Percentiles rank a stretch among this genome's conserved stretches.
Evolutionary conservation across 2,329 filamentous ascomycete species (phyloP).

Genomic region (Aspergillus viridinutans): DNA sequence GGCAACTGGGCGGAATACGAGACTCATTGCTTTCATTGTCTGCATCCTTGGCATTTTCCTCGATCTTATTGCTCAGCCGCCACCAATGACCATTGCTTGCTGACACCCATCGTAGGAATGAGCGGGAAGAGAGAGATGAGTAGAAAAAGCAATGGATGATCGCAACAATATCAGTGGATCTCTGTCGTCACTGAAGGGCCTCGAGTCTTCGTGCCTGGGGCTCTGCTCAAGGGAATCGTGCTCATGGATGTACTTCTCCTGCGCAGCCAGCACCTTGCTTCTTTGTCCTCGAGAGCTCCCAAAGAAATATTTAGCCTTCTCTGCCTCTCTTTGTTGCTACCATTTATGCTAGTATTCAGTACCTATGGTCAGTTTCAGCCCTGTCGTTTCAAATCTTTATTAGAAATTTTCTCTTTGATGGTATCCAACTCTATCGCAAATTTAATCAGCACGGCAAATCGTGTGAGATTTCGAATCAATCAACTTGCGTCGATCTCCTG

Average conservation of each 20-base stretch:
- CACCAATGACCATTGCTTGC: slow-evolving; percentile 1
- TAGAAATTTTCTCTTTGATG: background rate
- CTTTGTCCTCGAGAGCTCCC: background rate
- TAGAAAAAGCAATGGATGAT: background rate
- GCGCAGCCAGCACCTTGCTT: background rate
- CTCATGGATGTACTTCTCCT: background rate
- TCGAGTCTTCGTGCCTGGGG: background rate
- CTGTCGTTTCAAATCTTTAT: background rate
- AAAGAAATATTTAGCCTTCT: background rate
- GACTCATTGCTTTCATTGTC: slow-evolving; percentile 3
- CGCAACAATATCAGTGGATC: background rate
- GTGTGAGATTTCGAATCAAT: background rate
- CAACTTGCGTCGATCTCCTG: background rate
- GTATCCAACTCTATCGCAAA: background rate
- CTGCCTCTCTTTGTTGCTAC: background rate
- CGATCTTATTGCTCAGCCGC: background rate
- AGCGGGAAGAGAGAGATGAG: background rate
- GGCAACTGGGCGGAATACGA: background rate
- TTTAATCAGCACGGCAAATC: background rate
- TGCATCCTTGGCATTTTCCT: background rate
- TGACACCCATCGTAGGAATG: background rate
- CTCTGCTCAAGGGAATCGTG: background rate
- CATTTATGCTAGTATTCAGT: background rate
- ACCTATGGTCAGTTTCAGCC: background rate
- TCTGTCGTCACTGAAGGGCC: background rate